Evolutionary conservation across 1,284 basidiomycete genomes (phyloP), one percentile per base, ranked within the genome.

Genomic region (Athelia sp.): DNA sequence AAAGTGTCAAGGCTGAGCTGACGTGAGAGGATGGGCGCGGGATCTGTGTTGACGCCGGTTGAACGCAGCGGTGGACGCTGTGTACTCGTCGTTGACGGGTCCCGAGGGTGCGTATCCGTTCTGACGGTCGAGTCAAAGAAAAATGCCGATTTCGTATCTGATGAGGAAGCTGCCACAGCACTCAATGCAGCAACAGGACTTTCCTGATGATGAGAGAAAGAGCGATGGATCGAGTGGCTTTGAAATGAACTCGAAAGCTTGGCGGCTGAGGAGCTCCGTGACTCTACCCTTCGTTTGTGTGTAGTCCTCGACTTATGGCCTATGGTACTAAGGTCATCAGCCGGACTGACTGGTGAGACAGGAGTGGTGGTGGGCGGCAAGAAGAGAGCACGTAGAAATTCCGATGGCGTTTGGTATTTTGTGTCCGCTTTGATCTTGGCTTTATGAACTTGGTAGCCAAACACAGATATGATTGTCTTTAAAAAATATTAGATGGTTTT

Each of bases 361-460:
- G 56, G 57, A 29, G 48, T 57, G 53, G 51, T 55, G 57, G 50
- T 53, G 50, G 50, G 58, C 56, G 62, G 70, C 34, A 78, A 52
- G 56, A 86, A 84, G 22, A 85, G 63, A 4, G 76, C 74, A 24
- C 74, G 71, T 14, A 86, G 69, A 55, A 86, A 81, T 4, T 69
- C 63, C 31, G 61, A 62, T 17, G 62, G 51, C 17, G 57, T 61
- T 56, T 50, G 67, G 54, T 52, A 56, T 49, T 47, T 45, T 43
- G 58, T 21, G 19, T 54, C 56, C 2, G 66, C 58, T 35, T 71
- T 65, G 53, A 82, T 68, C 61, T 75, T 84, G 50, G 81, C 58
- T 60, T 75, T 82, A 55, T 83, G 80, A 1, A 79, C 74, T 13
- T 72, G 60, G 50, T 80, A 66, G 26, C 80, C 79, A 62, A 89